These are phyloP conservation scores for Hippophae tibetana DNA, from an alignment of 306 rosid genomes.

Conservation along the genomic window DNA sequence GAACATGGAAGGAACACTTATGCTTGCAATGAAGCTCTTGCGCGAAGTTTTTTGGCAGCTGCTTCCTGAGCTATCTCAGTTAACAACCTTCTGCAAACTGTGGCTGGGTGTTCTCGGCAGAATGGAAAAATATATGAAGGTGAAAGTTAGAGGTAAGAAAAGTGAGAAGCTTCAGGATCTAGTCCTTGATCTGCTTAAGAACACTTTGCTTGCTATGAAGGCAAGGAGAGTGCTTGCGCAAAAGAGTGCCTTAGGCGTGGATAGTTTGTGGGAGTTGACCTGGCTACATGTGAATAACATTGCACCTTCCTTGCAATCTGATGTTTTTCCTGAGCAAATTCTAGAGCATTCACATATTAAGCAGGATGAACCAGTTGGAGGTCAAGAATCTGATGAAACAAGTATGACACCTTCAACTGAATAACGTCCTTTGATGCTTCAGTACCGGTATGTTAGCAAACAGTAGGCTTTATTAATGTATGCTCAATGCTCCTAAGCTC, in stretches of 20 bases:
- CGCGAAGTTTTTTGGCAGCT: constrained; percentile 71
- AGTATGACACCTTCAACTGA: constrained; percentile 32
- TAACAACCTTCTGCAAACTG: constrained; percentile 81
- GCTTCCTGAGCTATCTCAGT: constrained; percentile 63
- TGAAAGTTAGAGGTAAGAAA: constrained; percentile 73
- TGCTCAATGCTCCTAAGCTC: too few species aligned
- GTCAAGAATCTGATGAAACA: constrained; percentile 32
- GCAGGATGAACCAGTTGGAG: constrained; percentile 36
- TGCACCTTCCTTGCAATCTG: constrained; percentile 70
- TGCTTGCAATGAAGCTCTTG: constrained; percentile 76
- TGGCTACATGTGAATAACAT: constrained; percentile 89
- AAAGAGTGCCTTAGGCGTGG: constrained; percentile 85
- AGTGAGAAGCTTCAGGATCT: constrained; percentile 83
- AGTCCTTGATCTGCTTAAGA: constrained; percentile 82
- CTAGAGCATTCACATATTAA: constrained; percentile 35
- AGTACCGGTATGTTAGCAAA: constrained; percentile 14
- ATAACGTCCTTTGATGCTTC: constrained; percentile 29
- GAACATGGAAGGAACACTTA: constrained; percentile 94
- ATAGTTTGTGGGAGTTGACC: constrained; percentile 93
- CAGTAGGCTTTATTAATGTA: neutral
- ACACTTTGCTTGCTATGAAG: constrained; percentile 74
- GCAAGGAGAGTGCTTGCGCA: constrained; percentile 58
- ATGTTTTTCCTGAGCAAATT: constrained; percentile 78
- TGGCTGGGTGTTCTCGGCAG: constrained; percentile 90
- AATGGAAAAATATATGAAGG: constrained; percentile 87